Base-by-base conservation (phyloP, 108 stramenopile genomes). In the Cyclostephanos tholiformis region DNA sequence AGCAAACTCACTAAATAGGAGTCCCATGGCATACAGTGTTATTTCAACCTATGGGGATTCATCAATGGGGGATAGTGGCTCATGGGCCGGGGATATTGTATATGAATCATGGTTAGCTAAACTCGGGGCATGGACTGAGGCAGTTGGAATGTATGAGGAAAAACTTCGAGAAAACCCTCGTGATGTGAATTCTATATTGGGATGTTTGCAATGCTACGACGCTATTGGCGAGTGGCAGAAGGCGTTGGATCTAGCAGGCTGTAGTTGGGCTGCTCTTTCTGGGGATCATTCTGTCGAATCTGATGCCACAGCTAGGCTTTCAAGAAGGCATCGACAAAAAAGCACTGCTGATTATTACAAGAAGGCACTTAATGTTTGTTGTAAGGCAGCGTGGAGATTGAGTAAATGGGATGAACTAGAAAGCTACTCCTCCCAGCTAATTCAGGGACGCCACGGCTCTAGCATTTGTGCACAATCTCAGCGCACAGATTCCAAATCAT, bases 151-250 rank as follows among this genome's bases (percentile, higher is more conserved):
- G 30, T 98, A 98, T 81, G 88, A 96, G 57, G 79, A 89, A 39
- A 97, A 95, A 72, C 78, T 97, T 27, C 41, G 30, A 25, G 41
- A 80, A 29, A 87, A 97, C 67, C 90, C 91, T 19, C 51, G 63
- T 56, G 95, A 97, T 82, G 85, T 92, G 51, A 84, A 85, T 71
- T 94, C 94, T 13, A 81, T 96, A 27, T 63, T 98, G 19, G 97
- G 99, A 10, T 95, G 91, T 53, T 96, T 99, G 91, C 80, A 95
- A 60, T 99, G 99, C 74, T 82, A 98, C 23, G 95, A 97, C 74
- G 96, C 97, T 2, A 76, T 96, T 38, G 98, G 99, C 1, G 92
- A 96, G 60, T 99, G 98, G 97, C 77, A 84, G 25, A 79, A 84
- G 29, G 93, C 97, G 2, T 83, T 96, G 27, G 82, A 92, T 36